Base-by-base conservation (phyloP, 768 basidiomycete species). In the Serpula lacrymans region DNA sequence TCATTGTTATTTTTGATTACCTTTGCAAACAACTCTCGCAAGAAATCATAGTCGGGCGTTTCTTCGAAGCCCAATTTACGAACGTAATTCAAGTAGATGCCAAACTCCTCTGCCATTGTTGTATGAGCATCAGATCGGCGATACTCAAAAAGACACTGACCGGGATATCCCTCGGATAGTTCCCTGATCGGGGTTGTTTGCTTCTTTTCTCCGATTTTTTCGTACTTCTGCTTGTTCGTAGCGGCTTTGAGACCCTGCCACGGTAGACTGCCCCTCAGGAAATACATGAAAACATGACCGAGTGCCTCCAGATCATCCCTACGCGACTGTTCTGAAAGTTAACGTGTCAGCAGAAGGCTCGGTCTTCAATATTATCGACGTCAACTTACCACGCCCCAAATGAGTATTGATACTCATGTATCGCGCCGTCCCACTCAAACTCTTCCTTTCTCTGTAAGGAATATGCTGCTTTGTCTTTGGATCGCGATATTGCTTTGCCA, bases 321-420 rank as follows among this genome's bases (percentile, higher is more conserved):
- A 46, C 96, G 77, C 13, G 89, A 90, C 72, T 92, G 89, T 64
- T 92, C 86, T 88, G 49, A 33, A 48, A 27, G 10, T 26, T 50
- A 16, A 41, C 26, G 20, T 43, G 24, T 39, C 25, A 49, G 17
- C 20, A 37, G 46, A 50, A 28, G 35, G 31, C 24, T 26, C 20
- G 35, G 17, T 18, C 42, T 26, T 34, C 41, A 24, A 33, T 14
- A 43, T 41, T 34, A 42, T 21, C 24, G 31, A 18, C 3, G 28
- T 27, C 16, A 32, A 60, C 71, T 48, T 61, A 93, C 93, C 94
- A 72, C 96, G 77, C 29, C 96, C 96, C 43, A 99, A 63, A 72
- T 99, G 96, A 38, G 96, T 99, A 65, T 99, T 99, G 65, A 99
- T 98, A 62, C 88, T 92, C 96, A 99, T 99, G 73, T 99, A 99